These are phyloP conservation scores for Cicer cuneatum DNA, from an alignment of 306 rosid genomes.

Conservation along the genomic window DNA sequence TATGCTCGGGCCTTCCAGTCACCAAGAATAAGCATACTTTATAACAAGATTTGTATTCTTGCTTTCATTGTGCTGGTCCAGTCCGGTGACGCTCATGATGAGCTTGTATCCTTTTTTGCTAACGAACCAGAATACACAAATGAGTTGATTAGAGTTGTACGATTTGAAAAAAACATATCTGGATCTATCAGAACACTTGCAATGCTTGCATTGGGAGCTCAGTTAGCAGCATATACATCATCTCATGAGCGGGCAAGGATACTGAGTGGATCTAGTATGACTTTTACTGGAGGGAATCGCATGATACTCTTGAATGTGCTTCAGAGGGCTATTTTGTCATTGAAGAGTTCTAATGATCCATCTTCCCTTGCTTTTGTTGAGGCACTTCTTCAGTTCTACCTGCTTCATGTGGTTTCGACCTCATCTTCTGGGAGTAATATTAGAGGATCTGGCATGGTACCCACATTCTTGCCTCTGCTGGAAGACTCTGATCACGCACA, in stretches of 20 bases:
- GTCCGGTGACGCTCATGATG: constrained; percentile 92
- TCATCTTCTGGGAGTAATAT: constrained; percentile 89
- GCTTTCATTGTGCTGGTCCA: constrained; percentile 91
- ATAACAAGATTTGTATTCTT: constrained; percentile 91
- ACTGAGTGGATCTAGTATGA: constrained; percentile 86
- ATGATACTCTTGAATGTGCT: constrained; percentile 93
- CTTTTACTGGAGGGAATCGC: constrained; percentile 95
- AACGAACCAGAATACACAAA: constrained; percentile 96
- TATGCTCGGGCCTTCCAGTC: constrained; percentile 91
- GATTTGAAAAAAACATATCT: constrained; percentile 82
- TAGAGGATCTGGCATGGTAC: constrained; percentile 99
- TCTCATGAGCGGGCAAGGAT: constrained; percentile 94
- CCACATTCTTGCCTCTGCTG: constrained; percentile 92
- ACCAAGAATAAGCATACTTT: constrained; percentile 78
- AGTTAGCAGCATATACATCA: constrained; percentile 92
- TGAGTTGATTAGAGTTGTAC: constrained; percentile 89
- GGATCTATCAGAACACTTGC: constrained; percentile 91
- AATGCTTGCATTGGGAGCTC: constrained; percentile 99
- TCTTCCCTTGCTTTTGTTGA: constrained; percentile 91
- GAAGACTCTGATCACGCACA: constrained; percentile 92
- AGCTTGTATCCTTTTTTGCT: constrained; percentile 90
- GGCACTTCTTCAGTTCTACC: constrained; percentile 96
- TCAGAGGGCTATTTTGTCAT: constrained; percentile 83
- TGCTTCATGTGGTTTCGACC: constrained; percentile 94
- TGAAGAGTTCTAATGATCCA: constrained; percentile 84